Conservation (phyloP, 176 grass and related monocot genomes). For the Saccharum spontaneum region DNA sequence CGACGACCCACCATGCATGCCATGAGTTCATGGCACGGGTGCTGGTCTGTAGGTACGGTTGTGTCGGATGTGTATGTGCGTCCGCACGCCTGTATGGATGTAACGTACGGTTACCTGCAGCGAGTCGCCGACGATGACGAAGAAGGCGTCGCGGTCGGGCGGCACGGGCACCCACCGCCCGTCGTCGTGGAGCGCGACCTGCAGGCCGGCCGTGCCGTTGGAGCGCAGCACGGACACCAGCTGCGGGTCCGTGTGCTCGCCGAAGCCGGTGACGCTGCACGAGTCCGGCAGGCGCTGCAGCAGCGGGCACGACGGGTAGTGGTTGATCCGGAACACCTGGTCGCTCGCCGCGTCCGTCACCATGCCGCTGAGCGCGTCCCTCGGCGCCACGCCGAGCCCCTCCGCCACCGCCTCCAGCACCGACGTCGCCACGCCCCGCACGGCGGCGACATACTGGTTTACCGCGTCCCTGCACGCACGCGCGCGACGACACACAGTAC, state of each 20-base stretch:
- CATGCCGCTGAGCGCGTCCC: conserved; percentile 53
- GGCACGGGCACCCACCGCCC: conserved; percentile 67
- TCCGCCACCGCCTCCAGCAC: conserved; percentile 65
- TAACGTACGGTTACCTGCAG: conserved; percentile 52
- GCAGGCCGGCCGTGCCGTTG: conserved; percentile 59
- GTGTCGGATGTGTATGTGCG: too few species aligned
- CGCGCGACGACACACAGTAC: not conserved
- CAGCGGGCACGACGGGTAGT: conserved; percentile 79
- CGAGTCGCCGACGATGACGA: conserved; percentile 80
- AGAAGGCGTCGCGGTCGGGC: conserved; percentile 68
- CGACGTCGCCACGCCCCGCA: conserved; percentile 43
- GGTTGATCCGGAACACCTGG: conserved; percentile 73
- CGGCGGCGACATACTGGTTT: conserved; percentile 47
- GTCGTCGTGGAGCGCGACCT: conserved; percentile 64
- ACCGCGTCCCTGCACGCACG: conserved; percentile 42
- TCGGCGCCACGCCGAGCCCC: conserved; percentile 51
- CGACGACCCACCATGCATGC: not conserved
- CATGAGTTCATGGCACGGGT: too few species aligned
- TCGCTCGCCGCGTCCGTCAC: conserved; percentile 46
- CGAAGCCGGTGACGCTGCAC: conserved; percentile 64
- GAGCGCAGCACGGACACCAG: conserved; percentile 75
- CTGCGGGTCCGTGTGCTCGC: conserved; percentile 95
- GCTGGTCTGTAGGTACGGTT: too few species aligned
- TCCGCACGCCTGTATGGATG: too few species aligned
- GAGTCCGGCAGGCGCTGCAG: conserved; percentile 41